Base-by-base conservation (phyloP, 345 rosid genomes). In the Aquilaria yunnanensis region DNA sequence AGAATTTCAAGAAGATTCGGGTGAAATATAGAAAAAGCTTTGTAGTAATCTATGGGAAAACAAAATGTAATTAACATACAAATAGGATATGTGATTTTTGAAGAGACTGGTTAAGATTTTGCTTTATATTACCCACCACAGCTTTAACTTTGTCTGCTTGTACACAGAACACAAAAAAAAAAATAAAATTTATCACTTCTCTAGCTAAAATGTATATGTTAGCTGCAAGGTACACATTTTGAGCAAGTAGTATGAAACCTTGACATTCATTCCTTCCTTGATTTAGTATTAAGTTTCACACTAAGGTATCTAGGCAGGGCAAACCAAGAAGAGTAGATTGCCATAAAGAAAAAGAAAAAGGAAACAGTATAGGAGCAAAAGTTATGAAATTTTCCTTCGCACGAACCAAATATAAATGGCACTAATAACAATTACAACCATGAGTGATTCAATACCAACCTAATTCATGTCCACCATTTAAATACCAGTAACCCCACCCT, bases 81-180 rank as follows among this genome's bases (percentile, higher is more conserved):
- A 58, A 61, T 54, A 82, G 87, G 93, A 85, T 92, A 92, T 96
- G 46, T 77, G 98, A 89, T 78, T 89, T 92, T 46, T 72, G 85
- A 63, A 92, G 84, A 79, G 87, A 87, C 75, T 89, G 98, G 68
- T 80, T 85, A 46, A 92, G 91, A 70, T 89, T 85, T 83, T 92
- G 96, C 76, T 92, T 92, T 64, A 96, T 81, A 79, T 92, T 92
- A 68, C 96, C 91, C 53, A 89, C 63, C 60, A 87, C 88, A 74
- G 96, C 98, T 81, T 92, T 94, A 54, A 85, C 90, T 79, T 87
- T 89, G 63, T 93, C 96, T 58, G 80, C 93, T 96, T 93, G 83
- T 29, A 54, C 55, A 56, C 60, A 32, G 47, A 66, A 62, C 59
- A 31, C 2, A 16, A 9, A 51, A 57, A 68, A 53, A 48, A 61